Percentiles rank a stretch among this genome's conserved stretches.
Conservation (phyloP, 2,329 filamentous ascomycete species). For the Botryotinia globosa region DNA sequence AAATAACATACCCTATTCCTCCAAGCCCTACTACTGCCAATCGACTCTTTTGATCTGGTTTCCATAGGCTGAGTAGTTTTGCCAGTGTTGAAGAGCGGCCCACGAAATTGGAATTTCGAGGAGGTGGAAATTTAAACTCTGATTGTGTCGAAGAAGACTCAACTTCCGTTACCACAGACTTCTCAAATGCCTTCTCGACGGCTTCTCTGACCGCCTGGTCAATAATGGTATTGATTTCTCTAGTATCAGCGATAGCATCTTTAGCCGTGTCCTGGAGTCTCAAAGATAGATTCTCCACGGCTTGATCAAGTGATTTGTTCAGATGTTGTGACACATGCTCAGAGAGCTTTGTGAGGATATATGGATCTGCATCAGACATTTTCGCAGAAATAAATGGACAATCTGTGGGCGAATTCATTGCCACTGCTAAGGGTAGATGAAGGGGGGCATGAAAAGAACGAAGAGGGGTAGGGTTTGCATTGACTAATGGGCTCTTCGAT, state of each 20-base stretch:
- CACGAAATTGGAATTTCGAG: constrained; percentile 30
- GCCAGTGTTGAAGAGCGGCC: constrained; percentile 26
- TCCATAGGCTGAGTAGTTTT: constrained; percentile 32
- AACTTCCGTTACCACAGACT: constrained; percentile 6
- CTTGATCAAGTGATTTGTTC: constrained; percentile 17
- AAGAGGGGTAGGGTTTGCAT: not conserved
- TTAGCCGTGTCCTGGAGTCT: constrained; percentile 18
- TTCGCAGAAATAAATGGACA: constrained; percentile 17
- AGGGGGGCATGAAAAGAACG: not conserved
- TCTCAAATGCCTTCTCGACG: constrained; percentile 16
- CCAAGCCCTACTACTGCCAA: constrained; percentile 33
- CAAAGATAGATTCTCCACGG: constrained; percentile 15
- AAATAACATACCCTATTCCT: constrained; percentile 29
- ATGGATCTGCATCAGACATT: constrained; percentile 20
- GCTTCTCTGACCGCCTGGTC: constrained; percentile 17
- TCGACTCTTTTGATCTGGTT: constrained; percentile 26
- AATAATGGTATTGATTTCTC: constrained; percentile 17
- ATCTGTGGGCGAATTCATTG: constrained; percentile 6
- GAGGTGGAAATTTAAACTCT: constrained; percentile 27
- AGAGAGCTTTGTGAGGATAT: constrained; percentile 17
- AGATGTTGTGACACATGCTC: constrained; percentile 18
- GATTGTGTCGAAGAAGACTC: constrained; percentile 9
- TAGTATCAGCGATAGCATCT: constrained; percentile 16
- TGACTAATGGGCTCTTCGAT: constrained; percentile 9
- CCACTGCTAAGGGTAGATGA: not conserved